Conservation (phyloP, 2,329 filamentous ascomycete genomes). For the Colletotrichum sp. region DNA sequence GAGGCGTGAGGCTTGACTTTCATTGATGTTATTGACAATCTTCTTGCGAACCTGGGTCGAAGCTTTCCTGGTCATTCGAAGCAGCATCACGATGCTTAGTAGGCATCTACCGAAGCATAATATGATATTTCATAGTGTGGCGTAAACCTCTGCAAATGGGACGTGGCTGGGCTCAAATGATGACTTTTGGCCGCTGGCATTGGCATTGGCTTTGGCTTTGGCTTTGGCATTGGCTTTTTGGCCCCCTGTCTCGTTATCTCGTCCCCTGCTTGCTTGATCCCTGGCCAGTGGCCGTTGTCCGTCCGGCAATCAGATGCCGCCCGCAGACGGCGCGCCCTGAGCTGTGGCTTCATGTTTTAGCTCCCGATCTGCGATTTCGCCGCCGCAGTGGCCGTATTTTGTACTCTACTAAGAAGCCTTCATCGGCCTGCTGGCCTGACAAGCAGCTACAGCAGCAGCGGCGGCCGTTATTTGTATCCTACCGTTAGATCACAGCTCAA, state of each 20-base stretch:
- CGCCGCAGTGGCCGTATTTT: not conserved
- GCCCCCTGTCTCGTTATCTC: not conserved
- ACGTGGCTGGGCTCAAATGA: not conserved
- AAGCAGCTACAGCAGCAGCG: not conserved
- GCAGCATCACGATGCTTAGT: not conserved
- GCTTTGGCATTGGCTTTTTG: not conserved
- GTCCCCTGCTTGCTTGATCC: not conserved
- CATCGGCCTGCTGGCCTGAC: not conserved
- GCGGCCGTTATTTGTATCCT: not conserved
- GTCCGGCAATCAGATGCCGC: constrained; percentile 14
- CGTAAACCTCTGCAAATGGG: not conserved
- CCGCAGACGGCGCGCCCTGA: not conserved
- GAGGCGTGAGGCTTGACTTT: not conserved
- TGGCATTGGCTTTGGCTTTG: not conserved
- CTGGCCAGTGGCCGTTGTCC: constrained; percentile 5
- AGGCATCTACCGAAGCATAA: not conserved
- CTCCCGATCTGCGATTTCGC: not conserved
- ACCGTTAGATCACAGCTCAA: rapidly evolving
- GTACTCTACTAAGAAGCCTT: not conserved
- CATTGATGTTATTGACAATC: not conserved
- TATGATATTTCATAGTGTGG: rapidly evolving
- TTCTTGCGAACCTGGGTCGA: rapidly evolving
- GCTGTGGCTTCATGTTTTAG: not conserved
- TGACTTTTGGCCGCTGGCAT: not conserved
- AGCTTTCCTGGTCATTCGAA: not conserved